A percentile compares a stretch with the other conserved stretches of the same genome.
These are phyloP conservation scores for Cyphellophora attinorum DNA, from an alignment of 2,329 filamentous ascomycete species.

Conservation along the genomic window DNA sequence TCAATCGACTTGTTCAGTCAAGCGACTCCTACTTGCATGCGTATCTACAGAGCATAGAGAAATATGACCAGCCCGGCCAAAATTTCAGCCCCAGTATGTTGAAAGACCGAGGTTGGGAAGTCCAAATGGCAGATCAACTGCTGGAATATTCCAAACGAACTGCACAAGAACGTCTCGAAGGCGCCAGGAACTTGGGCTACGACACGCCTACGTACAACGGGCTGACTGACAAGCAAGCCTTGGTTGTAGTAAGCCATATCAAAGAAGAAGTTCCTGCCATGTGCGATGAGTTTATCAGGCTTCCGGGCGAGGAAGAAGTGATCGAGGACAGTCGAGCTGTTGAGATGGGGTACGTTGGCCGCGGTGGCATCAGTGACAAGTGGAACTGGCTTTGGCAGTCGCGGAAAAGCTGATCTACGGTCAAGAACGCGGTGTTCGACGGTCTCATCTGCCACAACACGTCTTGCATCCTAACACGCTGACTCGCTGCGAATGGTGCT, in stretches of 20 bases:
- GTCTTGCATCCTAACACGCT: too few species aligned
- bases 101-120: too few species aligned
- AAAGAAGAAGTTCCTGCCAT: slow-evolving; percentile 81
- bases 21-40: not conserved
- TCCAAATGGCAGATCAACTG: not conserved
- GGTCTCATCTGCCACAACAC: too few species aligned
- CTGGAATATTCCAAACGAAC: not conserved
- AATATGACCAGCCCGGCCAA: not conserved
- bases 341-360: slow-evolving; percentile 3
- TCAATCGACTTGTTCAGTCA: not conserved
- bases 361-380: not conserved
- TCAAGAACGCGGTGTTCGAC: too few species aligned
- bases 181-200: not conserved
- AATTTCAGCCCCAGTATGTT: slow-evolving; percentile 3
- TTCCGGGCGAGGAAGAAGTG: slow-evolving; percentile 44
- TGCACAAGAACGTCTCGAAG: slow-evolving; percentile 16
- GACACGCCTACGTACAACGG: slow-evolving; percentile 40
- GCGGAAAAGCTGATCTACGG: too few species aligned
- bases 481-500: too few species aligned
- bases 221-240: slow-evolving; percentile 60
- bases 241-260: slow-evolving; percentile 88
- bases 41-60: not conserved
- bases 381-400: not conserved
- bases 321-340: slow-evolving; percentile 11
- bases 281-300: slow-evolving; percentile 73